Evolutionary conservation across 2,329 filamentous ascomycete species (phyloP).

Genomic region (Cladophialophora psammophila): DNA sequence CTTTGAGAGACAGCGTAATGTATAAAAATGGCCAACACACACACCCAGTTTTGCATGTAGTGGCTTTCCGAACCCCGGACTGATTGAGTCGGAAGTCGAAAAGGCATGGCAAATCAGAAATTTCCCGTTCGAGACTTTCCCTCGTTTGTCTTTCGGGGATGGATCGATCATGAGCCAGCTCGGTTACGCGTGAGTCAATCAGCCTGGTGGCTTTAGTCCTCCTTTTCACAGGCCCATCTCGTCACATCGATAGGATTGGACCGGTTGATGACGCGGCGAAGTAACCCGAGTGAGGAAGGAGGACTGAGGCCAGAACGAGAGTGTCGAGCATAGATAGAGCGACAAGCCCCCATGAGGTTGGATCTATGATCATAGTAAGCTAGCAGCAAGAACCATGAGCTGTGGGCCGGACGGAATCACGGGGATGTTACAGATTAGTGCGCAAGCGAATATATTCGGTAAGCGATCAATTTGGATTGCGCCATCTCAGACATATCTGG

Average conservation of each 20-base stretch:
- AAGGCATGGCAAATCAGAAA: not conserved
- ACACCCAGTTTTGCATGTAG: not conserved
- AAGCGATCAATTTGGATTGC: not conserved
- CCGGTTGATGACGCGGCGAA: not conserved
- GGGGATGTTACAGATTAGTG: not conserved
- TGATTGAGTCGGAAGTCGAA: not conserved
- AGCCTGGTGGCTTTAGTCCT: not conserved
- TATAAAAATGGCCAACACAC: not conserved
- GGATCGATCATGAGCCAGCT: not conserved
- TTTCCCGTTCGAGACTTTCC: not conserved
- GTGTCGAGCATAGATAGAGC: not conserved
- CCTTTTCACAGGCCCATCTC: not conserved
- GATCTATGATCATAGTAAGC: slow-evolving; percentile 1
- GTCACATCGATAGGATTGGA: not conserved
- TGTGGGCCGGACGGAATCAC: not conserved
- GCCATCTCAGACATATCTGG: not conserved
- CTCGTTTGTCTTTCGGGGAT: not conserved
- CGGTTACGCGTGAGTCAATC: not conserved
- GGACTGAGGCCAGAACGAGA: not conserved
- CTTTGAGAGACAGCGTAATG: not conserved
- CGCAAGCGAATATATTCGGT: not conserved
- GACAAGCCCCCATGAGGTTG: not conserved
- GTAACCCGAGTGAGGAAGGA: not conserved
- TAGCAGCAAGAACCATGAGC: not conserved
- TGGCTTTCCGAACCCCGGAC: not conserved